Percentiles rank a stretch among this genome's conserved stretches.
phyloP scores from a whole-genome alignment of 441 rosid genomes.

The Erodium moschatum region DNA sequence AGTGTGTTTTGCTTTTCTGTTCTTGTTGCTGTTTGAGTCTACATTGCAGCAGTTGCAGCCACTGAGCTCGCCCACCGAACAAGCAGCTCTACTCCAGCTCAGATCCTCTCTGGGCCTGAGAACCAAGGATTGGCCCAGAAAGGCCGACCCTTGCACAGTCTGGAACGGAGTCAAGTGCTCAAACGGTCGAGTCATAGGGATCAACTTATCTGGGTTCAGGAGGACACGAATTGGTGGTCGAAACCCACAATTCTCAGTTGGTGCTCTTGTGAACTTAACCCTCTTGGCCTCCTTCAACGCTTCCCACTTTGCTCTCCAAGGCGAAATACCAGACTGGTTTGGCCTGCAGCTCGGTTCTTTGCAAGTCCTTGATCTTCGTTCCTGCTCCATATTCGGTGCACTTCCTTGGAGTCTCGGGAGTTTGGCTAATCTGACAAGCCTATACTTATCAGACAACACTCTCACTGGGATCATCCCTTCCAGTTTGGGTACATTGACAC shows the following conservation, averaged over 20 bases:
- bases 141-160: slow-evolving; percentile 55
- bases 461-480: no score
- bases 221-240: slow-evolving; percentile 66
- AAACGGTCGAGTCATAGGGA: slow-evolving; percentile 50
- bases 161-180: slow-evolving; percentile 67
- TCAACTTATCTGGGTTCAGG: slow-evolving; percentile 69
- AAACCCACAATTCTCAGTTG: slow-evolving; percentile 62
- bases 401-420: no score
- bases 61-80: slow-evolving; percentile 35
- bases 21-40: slow-evolving; percentile 32
- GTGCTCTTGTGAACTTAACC: slow-evolving; percentile 57
- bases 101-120: slow-evolving; percentile 82
- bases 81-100: slow-evolving; percentile 53
- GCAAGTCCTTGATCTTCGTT: no score
- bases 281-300: slow-evolving; percentile 60
- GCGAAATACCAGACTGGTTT: slow-evolving; percentile 70
- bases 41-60: slow-evolving; percentile 20
- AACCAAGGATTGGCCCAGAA: slow-evolving; percentile 77
- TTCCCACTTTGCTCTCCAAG: slow-evolving; percentile 67
- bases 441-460: no score
- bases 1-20: slow-evolving; percentile 13
- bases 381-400: no score
- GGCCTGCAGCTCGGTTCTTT: slow-evolving; percentile 25
- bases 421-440: no score
- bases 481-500: no score